These are phyloP conservation scores for Diaporthe aspalathi DNA, from an alignment of 2,329 filamentous ascomycete genomes.

Conservation along the genomic window DNA sequence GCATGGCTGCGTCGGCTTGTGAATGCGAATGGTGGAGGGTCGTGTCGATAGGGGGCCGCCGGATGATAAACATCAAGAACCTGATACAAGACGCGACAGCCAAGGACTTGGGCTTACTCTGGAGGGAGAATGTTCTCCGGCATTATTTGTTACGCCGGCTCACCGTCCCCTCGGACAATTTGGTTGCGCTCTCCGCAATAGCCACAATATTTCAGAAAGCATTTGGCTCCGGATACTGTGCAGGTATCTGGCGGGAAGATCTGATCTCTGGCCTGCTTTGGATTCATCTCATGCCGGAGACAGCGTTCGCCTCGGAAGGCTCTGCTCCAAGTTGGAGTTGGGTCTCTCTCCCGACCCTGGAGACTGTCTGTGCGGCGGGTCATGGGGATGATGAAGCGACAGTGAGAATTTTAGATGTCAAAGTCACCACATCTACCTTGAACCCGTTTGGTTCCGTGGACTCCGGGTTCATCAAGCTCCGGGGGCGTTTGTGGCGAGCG, in stretches of 20 bases:
- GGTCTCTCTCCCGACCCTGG: background rate
- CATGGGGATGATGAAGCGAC: too few species aligned
- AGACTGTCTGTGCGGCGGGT: too few species aligned
- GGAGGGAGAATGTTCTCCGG: background rate
- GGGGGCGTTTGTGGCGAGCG: background rate
- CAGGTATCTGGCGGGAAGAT: background rate
- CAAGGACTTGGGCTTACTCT: rapidly evolving
- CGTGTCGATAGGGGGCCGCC: rapidly evolving
- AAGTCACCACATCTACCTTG: background rate
- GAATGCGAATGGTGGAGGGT: constrained; percentile 4
- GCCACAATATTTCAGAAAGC: background rate
- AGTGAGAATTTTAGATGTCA: background rate
- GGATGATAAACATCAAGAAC: background rate
- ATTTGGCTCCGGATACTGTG: background rate
- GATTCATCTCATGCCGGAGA: too few species aligned
- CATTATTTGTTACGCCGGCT: rapidly evolving
- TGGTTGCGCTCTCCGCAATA: background rate
- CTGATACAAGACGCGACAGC: background rate
- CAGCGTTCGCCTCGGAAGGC: too few species aligned
- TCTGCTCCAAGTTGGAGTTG: constrained; percentile 15
- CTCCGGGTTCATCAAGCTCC: background rate
- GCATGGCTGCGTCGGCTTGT: background rate
- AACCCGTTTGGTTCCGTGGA: background rate
- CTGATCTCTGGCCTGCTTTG: background rate
- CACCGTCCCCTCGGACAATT: background rate